Conservation (phyloP, 2,329 filamentous ascomycete genomes). For the Fusarium chuoi region DNA sequence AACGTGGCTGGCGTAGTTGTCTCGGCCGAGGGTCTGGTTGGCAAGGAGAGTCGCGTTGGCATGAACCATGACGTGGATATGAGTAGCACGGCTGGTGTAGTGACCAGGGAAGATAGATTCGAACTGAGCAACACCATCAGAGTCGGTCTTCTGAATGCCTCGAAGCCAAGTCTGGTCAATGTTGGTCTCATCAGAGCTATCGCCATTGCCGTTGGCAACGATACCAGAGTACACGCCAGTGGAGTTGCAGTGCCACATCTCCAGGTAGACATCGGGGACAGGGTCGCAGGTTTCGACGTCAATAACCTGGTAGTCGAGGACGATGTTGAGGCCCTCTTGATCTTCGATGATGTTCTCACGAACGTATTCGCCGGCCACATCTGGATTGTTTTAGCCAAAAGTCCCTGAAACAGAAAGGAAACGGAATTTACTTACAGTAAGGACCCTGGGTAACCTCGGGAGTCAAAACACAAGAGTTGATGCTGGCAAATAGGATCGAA, state of each 20-base stretch:
- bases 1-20: conserved; percentile 63
- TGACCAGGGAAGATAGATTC: conserved; percentile 57
- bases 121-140: conserved; percentile 56
- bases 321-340: conserved; percentile 53
- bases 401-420: background rate
- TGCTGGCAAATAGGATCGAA: conserved; percentile 51
- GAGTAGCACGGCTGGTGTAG: conserved; percentile 57
- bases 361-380: conserved; percentile 48
- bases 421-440: conserved; percentile 45
- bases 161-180: conserved; percentile 50
- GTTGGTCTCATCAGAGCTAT: conserved; percentile 51
- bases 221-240: conserved; percentile 60
- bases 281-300: conserved; percentile 57
- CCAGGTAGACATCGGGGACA: conserved; percentile 54
- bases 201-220: conserved; percentile 54
- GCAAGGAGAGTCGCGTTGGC: conserved; percentile 47
- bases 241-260: conserved; percentile 60
- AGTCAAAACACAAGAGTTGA: conserved; percentile 58
- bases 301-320: conserved; percentile 58
- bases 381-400: background rate
- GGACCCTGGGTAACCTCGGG: conserved; percentile 64
- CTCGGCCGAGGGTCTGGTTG: conserved; percentile 50
- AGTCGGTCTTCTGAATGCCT: conserved; percentile 53
- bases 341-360: conserved; percentile 54
- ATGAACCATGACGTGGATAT: conserved; percentile 59